Base-by-base conservation (phyloP, 2,329 filamentous ascomycete genomes). In the Chaetomium sp. region DNA sequence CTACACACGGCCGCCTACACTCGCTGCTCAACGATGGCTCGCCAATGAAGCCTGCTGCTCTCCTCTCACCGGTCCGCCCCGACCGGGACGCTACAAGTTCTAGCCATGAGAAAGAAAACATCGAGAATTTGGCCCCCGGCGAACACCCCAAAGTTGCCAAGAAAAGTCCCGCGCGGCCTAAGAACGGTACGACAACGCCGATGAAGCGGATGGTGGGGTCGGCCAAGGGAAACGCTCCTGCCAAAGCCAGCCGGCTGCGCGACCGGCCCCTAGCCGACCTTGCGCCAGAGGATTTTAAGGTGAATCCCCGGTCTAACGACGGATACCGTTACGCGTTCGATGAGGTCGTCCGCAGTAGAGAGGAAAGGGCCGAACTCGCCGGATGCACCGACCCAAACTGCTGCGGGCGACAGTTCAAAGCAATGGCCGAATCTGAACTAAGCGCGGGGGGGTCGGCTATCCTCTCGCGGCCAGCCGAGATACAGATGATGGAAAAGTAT, bases 311-410 rank as follows among this genome's bases (percentile, higher is more conserved):
- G 4, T 79, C 76, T 62, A 92, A 91, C 60, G 79, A 86, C 43
- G 88, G 88, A 1, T 74, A 84, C 44, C 79, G 84, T 53, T 89
- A 82, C 69, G 89, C 89, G 9, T 95, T 84, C 67, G 75, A 79
- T 1, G 87, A 92, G 56, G 85, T 91, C 0, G 80, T 95, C 11
- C 85, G 91, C 52, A 81, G 80, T 53, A 86, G 79, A 60, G 79
- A 82, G 8, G 82, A 87, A 42, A 84, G 89, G 38, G 81, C 84
- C 49, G 86, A 82, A 58, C 75, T 95, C 8, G 79, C 83, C 2
- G 88, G 88, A 10, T 96, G 91, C 67, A 86, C 83, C 2, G 82
- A 87, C 52, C 76, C 84, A 46, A 79, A 85, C 54, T 96, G 91
- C 70, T 95, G 90, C 63, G 88, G 89, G 19, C 81, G 81, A 43